Evolutionary conservation across 2,329 filamentous ascomycete species (phyloP).

Genomic region (Rachicladosporium sp.): DNA sequence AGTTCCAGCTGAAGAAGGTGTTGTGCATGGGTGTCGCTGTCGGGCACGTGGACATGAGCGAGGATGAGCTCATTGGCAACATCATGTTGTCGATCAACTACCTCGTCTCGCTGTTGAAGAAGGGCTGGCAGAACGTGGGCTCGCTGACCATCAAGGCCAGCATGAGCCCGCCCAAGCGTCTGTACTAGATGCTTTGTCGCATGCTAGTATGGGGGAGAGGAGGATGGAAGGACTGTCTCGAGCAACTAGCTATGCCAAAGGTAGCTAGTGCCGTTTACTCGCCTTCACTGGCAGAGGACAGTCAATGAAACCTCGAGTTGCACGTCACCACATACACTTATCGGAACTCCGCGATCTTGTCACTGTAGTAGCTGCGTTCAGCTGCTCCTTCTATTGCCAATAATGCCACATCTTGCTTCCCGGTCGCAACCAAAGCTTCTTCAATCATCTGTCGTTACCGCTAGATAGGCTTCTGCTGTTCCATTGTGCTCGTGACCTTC

Average conservation of each 20-base stretch:
- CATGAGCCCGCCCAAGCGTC: conserved; percentile 96
- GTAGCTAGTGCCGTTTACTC: conserved; percentile 8
- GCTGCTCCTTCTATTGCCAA: too few species aligned
- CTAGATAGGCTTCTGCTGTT: too few species aligned
- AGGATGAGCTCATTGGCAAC: conserved; percentile 94
- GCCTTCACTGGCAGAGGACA: conserved; percentile 20
- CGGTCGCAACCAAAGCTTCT: too few species aligned
- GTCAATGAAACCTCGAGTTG: conserved; percentile 3
- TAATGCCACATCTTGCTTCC: too few species aligned
- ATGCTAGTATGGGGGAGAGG: conserved; percentile 4
- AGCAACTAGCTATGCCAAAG: conserved; percentile 8
- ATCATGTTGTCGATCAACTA: conserved; percentile 99
- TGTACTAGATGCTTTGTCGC: conserved; percentile 58
- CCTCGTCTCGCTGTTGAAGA: conserved; percentile 98
- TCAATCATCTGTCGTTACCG: too few species aligned
- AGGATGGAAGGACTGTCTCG: conserved; percentile 12
- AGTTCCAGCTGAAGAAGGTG: conserved; percentile 99
- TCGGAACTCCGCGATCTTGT: too few species aligned
- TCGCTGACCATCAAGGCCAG: conserved; percentile 99
- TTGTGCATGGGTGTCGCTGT: conserved; percentile 99
- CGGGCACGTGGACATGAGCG: conserved; percentile 93
- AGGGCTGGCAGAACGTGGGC: conserved; percentile 99
- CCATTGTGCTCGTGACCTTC: too few species aligned
- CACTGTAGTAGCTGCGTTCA: too few species aligned
- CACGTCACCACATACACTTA: too few species aligned